phyloP scores from a whole-genome alignment of 1,139 yeast species.

The Saccharomyces hybrid region DNA sequence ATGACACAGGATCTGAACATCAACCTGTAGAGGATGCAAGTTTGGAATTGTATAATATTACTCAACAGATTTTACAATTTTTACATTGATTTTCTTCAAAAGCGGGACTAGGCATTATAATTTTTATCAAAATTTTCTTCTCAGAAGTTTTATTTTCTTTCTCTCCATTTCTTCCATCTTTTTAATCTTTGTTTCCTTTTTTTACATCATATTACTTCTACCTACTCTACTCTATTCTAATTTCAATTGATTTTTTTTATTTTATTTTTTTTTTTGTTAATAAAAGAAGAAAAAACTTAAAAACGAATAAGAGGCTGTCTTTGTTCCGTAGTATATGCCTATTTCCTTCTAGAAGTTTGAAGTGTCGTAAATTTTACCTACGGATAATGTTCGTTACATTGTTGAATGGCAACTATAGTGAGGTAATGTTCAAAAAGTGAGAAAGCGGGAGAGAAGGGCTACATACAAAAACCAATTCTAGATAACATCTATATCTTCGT shows the following conservation, averaged over 20 bases:
- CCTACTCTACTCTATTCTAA: not conserved
- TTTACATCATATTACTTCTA: not conserved
- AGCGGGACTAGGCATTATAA: not conserved
- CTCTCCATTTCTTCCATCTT: not conserved
- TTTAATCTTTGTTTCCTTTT: not conserved
- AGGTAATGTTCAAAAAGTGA: not conserved
- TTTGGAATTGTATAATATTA: slow-evolving; percentile 63
- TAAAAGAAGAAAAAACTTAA: not conserved
- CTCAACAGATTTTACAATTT: slow-evolving; percentile 62
- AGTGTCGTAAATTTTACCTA: not conserved
- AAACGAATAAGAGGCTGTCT: not conserved
- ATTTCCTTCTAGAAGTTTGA: not conserved
- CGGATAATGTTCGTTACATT: not conserved
- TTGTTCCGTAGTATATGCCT: not conserved
- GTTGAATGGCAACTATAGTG: not conserved
- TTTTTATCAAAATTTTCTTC: not conserved
- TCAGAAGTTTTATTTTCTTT: not conserved
- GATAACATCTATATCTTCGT: not conserved
- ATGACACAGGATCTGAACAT: slow-evolving; percentile 32
- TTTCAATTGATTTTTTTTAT: not conserved
- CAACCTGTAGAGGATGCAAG: slow-evolving; percentile 48
- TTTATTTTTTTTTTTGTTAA: not conserved
- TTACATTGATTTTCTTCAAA: slow-evolving; percentile 19
- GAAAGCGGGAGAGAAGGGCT: not conserved
- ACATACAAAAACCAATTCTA: not conserved